Conservation (phyloP, 352 stramenopile species). For the Pythium periplocum region DNA sequence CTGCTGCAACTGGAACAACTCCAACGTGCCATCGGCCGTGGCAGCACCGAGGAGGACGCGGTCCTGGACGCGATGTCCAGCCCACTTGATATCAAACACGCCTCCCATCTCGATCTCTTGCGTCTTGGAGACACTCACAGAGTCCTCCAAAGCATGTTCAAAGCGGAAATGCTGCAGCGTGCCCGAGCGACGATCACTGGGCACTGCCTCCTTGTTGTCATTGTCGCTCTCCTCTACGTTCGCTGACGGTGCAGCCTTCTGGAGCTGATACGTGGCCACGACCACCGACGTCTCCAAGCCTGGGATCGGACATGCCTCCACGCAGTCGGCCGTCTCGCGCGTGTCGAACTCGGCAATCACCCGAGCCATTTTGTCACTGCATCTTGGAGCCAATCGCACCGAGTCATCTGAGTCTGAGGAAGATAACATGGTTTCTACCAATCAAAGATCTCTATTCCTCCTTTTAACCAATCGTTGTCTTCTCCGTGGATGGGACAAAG, state of each 20-base stretch:
- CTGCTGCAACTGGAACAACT: constrained; percentile 48
- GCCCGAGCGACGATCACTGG: constrained; percentile 41
- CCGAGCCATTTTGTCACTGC: too few species aligned
- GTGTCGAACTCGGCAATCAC: constrained; percentile 55
- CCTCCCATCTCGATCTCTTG: constrained; percentile 42
- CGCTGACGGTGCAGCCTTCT: constrained; percentile 37
- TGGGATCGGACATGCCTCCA: constrained; percentile 65
- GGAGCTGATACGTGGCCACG: constrained; percentile 78
- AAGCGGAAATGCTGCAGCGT: constrained; percentile 68
- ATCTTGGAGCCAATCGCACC: too few species aligned
- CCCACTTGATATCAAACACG: constrained; percentile 86
- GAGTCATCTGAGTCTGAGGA: too few species aligned
- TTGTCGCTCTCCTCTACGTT: constrained; percentile 1
- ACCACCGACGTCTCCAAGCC: constrained; percentile 64
- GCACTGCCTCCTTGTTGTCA: not conserved
- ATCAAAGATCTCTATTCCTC: not conserved
- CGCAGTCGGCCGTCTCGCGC: constrained; percentile 75
- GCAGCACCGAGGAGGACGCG: constrained; percentile 55
- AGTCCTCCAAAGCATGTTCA: constrained; percentile 17
- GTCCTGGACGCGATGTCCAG: constrained; percentile 33
- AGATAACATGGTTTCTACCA: not conserved
- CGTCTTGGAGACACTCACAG: constrained; percentile 36
- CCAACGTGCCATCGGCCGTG: constrained; percentile 55
- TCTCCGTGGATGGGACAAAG: too few species aligned
- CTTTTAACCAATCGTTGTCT: not conserved